These are phyloP conservation scores for Kwoniella heveanensis DNA, from an alignment of 768 basidiomycete species.

Conservation along the genomic window DNA sequence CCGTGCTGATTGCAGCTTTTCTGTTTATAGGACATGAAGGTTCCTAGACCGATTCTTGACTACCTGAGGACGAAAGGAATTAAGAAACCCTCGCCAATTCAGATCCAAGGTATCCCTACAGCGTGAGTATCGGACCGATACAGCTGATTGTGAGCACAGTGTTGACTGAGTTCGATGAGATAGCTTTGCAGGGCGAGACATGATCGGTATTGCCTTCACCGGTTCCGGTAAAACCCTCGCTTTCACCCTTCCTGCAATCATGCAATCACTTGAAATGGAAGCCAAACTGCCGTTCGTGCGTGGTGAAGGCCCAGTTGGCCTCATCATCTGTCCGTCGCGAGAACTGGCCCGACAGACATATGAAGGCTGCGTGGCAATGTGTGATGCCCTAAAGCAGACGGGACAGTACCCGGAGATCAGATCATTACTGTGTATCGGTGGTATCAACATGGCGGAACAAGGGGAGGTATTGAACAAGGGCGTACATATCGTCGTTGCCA, in stretches of 20 bases:
- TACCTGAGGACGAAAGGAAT: conserved; percentile 85
- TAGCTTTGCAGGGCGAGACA: conserved; percentile 91
- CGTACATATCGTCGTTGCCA: conserved; percentile 92
- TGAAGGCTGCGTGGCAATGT: conserved; percentile 89
- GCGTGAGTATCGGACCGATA: too few relatives aligned
- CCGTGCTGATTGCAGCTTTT: neutral
- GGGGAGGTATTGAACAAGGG: conserved; percentile 86
- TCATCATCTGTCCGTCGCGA: conserved; percentile 93
- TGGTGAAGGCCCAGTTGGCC: conserved; percentile 95
- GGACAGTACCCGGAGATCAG: conserved; percentile 85
- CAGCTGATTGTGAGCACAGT: neutral
- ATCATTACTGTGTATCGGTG: conserved; percentile 90
- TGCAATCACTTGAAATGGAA: conserved; percentile 94
- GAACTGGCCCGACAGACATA: conserved; percentile 96
- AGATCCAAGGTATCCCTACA: conserved; percentile 92
- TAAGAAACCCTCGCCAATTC: conserved; percentile 85
- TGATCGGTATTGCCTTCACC: conserved; percentile 98
- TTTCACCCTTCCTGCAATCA: conserved; percentile 95
- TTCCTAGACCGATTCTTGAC: conserved; percentile 81
- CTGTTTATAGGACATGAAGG: conserved; percentile 84
- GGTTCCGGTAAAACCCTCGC: conserved; percentile 99
- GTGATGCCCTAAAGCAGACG: conserved; percentile 68
- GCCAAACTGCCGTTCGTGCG: conserved; percentile 81
- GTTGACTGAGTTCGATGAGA: neutral
- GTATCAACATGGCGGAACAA: conserved; percentile 98